Base-by-base conservation (phyloP, 2,329 filamentous ascomycete genomes). In the Hypoxylon rubiginosum region DNA sequence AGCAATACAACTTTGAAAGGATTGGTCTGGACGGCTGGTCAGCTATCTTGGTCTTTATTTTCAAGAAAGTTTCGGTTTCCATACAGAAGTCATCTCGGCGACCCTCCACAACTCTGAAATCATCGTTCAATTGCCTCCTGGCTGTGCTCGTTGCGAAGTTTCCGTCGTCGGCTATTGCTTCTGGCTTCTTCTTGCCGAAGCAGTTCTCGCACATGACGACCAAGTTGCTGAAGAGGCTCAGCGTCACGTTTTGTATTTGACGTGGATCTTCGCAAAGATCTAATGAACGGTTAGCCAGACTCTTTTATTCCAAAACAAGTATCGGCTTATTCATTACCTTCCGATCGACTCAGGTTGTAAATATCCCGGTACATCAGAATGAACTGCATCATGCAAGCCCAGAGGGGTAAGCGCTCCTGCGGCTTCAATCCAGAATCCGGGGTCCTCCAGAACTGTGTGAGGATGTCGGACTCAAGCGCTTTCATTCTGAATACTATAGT, bases 381-480 rank as follows among this genome's bases (percentile, higher is more conserved):
- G 60, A 85, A 73, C 65, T 84, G 82, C 83, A 84, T 85, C 72
- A 84, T 73, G 71, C 80, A 81, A 15, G 79, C 81, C 82, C 83
- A 85, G 21, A 85, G 70, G n/a, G 80, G 79, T 62, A 84, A 73
- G 52, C 78, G 79, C 55, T 82, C 82, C 13, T 80, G 73, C 0
- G 74, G 66, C 70, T 69, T 69, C 34, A 66, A 39, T 0, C 13
- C 50, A 7, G 50, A 26, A 15, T 71, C 64, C 11, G 63, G 46
- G 17, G 63, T 62, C 54, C 71, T 67, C 50, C 70, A 64, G 49
- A 73, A 62, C 48, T 62, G 45, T 24, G 66, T 51, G 24, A 74
- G 54, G 41, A 77, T 72, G 21, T 74, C 68, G 9, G 53, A 61
- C 51, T 78, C 75, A 17, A 75, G 72, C 4, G 66, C 56, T 46